Base-by-base conservation (phyloP, 2,329 filamentous ascomycete genomes). In the Ophiostoma piceae region DNA sequence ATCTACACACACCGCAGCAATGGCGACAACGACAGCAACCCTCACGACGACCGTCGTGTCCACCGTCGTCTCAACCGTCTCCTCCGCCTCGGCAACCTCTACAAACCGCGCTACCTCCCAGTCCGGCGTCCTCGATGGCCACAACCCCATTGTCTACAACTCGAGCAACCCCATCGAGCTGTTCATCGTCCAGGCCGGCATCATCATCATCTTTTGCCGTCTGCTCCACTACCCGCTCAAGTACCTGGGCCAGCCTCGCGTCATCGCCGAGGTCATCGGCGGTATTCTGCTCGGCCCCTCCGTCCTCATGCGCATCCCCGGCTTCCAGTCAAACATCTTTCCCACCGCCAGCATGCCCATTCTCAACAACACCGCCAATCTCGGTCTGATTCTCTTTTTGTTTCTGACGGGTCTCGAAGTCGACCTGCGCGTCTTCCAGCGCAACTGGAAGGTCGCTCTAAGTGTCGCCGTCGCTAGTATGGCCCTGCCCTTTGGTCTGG, bases 321-420 rank as follows among this genome's bases (percentile, higher is more conserved):
- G 89, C 54, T 97, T 96, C 80, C 83, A 87, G 67, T 79, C 82
- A 2, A 83, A 89, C 73, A 94, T 97, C 73, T 97, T 97, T 76
- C 92, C 93, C 0, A 76, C 82, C 0, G 85, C 81, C 0, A 93
- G 92, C 1, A 91, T 96, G 78, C 88, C 92, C 2, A 88, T 89
- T 68, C 82, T 97, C 67, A 89, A 82, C 74, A 85, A 94, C 69
- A 91, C 92, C 64, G 92, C 93, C 64, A 96, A 95, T 74, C 80
- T 97, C 3, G 93, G 93, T 6, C 82, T 97, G 68, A 86, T 96
- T 16, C 83, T 97, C 8, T 96, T 95, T 77, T 82, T 97, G 47
- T 97, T 97, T 79, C 83, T 96, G 71, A 92, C 96, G 32, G 93
- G 92, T 1, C 83, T 97, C 2, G 93, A 97, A 80, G 92, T 94